Percentiles rank a stretch among this genome's conserved stretches.
Evolutionary conservation across 306 rosid genomes (phyloP).

Genomic region (Acacia acuminata): DNA sequence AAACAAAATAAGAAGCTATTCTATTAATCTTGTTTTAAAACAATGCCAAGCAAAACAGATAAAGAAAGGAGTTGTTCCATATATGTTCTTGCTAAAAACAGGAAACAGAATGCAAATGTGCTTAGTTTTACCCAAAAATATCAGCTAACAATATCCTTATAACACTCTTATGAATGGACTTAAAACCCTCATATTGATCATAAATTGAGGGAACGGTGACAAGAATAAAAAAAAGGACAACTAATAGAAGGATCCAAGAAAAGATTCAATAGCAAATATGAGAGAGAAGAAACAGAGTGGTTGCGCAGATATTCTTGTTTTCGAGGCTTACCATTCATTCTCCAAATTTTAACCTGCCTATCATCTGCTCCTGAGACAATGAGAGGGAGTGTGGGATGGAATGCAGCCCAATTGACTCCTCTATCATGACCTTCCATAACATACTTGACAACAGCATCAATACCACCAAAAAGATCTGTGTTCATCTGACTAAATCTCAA

Average conservation of each 20-base stretch:
- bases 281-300: not conserved
- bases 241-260: not conserved
- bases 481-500: slow-evolving; percentile 94
- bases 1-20: slow-evolving; percentile 19
- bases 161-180: not conserved
- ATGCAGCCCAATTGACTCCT: slow-evolving; percentile 98
- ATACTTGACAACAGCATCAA: slow-evolving; percentile 93
- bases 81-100: not conserved
- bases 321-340: slow-evolving; percentile 76
- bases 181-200: not conserved
- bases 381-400: slow-evolving; percentile 91
- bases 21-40: not conserved
- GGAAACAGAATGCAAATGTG: not conserved
- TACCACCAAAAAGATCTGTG: slow-evolving; percentile 92
- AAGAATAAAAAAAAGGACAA: not conserved
- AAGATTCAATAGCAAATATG: not conserved
- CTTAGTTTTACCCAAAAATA: not conserved
- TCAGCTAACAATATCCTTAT: not conserved
- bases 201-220: not conserved
- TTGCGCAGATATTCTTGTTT: not conserved
- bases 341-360: slow-evolving; percentile 95
- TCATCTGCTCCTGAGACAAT: slow-evolving; percentile 99
- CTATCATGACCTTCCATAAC: slow-evolving; percentile 99
- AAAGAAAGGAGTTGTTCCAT: not conserved
- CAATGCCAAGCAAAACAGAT: not conserved